These are phyloP conservation scores for Tricholoma flavovirens DNA, from an alignment of 768 basidiomycete species.

Conservation along the genomic window DNA sequence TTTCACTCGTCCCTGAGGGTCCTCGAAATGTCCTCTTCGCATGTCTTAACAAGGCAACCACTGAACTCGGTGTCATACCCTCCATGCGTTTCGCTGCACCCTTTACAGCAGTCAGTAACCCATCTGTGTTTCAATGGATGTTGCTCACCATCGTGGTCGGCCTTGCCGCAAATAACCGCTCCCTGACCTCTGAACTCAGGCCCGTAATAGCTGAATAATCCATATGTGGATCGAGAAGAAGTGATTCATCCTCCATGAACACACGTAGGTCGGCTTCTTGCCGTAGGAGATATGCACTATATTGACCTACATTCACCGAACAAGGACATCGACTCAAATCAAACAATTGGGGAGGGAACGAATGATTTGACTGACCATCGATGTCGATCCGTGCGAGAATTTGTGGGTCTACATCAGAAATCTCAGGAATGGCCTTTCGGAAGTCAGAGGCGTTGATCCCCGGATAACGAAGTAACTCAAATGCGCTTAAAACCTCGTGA, in stretches of 20 bases:
- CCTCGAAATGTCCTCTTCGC: conserved; percentile 38
- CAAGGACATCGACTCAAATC: background rate
- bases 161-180: conserved; percentile 51
- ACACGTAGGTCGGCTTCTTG: conserved; percentile 71
- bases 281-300: conserved; percentile 56
- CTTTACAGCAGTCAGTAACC: conserved; percentile 29
- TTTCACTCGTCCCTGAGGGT: background rate
- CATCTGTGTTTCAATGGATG: background rate
- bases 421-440: conserved; percentile 37
- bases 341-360: background rate
- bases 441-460: conserved; percentile 42
- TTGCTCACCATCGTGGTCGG: conserved; percentile 61
- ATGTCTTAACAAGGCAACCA: conserved; percentile 64
- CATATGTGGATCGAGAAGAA: conserved; percentile 61
- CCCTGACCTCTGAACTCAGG: conserved; percentile 70
- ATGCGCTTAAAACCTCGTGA: conserved; percentile 47
- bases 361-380: conserved; percentile 46
- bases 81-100: conserved; percentile 93
- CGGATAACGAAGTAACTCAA: conserved; percentile 62
- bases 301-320: conserved; percentile 41
- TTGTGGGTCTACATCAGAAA: conserved; percentile 43
- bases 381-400: conserved; percentile 59
- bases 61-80: conserved; percentile 80
- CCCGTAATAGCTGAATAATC: conserved; percentile 64
- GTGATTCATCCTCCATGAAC: conserved; percentile 72